Base-by-base conservation (phyloP, 1,284 basidiomycete species). In the Pseudozyma sp. region DNA sequence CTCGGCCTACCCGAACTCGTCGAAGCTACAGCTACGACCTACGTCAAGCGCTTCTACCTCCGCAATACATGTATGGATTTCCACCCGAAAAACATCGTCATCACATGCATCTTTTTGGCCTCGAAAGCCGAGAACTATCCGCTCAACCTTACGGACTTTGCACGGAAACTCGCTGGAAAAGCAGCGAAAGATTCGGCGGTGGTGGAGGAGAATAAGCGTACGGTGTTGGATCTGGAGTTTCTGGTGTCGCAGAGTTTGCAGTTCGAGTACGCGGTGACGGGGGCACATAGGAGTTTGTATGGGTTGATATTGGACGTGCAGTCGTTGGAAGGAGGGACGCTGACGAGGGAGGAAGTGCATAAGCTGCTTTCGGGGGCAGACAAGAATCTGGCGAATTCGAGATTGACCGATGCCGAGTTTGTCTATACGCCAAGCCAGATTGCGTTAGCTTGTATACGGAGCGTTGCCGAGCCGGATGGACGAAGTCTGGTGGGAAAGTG, bases 41-140 rank as follows among this genome's bases (percentile, higher is more conserved):
- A 95, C 85, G 88, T 99, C 75, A 99, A 99, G 85, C 89, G 97
- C 5, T 99, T 99, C 87, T 99, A 99, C 85, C 88, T 99, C 58
- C 92, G 93, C 86, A 99, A 99, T 83, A 97, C 95, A 1, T 94
- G 95, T 57, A 97, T 99, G 95, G 95, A 99, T 84, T 97, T 94
- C 90, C 97, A 99, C 86, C 97, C 96, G 0, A 97, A 97, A 86
- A 93, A 93, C 79, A 93, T 99, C 82, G 98, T 99, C 52, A 62
- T 57, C 54, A 98, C 96, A 1, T 91, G 94, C 36, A 88, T 99
- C 40, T 99, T 97, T 82, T 89, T 99, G 54, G 95, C 96, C 0
- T 92, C 94, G 18, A 99, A 99, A 87, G 97, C 97, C 13, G 96
- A 94, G 39, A 98, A 99, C 83, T 91, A 93, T 77, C 92, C 93